These are phyloP conservation scores for Suhomyces kunorum DNA, from an alignment of 1,139 yeast species.

Conservation along the genomic window DNA sequence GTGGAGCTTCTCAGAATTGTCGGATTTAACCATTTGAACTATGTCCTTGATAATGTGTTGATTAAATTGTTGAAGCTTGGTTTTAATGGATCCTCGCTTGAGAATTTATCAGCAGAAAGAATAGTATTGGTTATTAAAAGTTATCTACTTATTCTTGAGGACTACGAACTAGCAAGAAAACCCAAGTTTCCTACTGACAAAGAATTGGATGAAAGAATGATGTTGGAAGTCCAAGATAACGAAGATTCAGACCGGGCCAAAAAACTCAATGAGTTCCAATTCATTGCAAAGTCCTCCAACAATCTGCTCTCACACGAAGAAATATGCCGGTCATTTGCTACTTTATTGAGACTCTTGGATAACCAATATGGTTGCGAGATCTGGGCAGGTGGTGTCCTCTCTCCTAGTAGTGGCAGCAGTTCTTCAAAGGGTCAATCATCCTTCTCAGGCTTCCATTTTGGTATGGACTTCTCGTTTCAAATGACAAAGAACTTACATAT, in stretches of 20 bases:
- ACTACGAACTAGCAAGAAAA: slow-evolving; percentile 53
- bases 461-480: slow-evolving; percentile 43
- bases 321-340: slow-evolving; percentile 63
- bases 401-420: slow-evolving; percentile 8
- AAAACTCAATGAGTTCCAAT: slow-evolving; percentile 29
- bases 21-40: slow-evolving; percentile 78
- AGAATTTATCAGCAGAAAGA: slow-evolving; percentile 67
- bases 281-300: slow-evolving; percentile 45
- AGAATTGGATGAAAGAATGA: slow-evolving; percentile 31
- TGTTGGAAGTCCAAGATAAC: slow-evolving; percentile 11
- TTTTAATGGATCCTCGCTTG: slow-evolving; percentile 58
- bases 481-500: slow-evolving; percentile 41
- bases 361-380: slow-evolving; percentile 53
- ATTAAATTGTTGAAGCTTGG: slow-evolving; percentile 59
- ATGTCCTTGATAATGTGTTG: slow-evolving; percentile 74
- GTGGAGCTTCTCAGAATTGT: slow-evolving; percentile 73
- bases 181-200: slow-evolving; percentile 80
- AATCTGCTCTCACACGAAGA: slow-evolving; percentile 70
- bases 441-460: slow-evolving; percentile 54
- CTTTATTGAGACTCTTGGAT: slow-evolving; percentile 62
- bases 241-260: slow-evolving; percentile 5
- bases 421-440: slow-evolving; percentile 28
- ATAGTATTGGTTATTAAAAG: slow-evolving; percentile 69
- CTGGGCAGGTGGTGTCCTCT: slow-evolving; percentile 22
- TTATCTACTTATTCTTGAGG: slow-evolving; percentile 68